Base-by-base conservation (phyloP, 805 yeast species). In the Candida succiphila region DNA sequence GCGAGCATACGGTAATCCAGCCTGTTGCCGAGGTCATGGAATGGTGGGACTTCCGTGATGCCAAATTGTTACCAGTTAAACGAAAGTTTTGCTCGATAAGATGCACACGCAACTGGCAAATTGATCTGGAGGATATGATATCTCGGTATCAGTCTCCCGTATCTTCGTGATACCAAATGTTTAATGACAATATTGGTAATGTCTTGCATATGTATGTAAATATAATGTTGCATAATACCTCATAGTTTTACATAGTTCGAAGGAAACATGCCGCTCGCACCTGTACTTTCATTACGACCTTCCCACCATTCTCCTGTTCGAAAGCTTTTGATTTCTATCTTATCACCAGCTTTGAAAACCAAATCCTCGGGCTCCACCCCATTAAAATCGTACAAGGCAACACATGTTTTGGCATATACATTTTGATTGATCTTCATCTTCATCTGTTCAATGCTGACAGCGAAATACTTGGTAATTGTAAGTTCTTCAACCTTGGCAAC, bases 11-110 rank as follows among this genome's bases (percentile, higher is more conserved):
- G n/a, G 58, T 68, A 3, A 66, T 74, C 6, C 76, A 74, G 35
- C 71, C 78, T 2, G 61, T 65, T 12, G 82, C 81, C 0, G 78
- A 75, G 42, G 62, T 68, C 1, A 47, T 67, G 39, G 83, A 76
- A 46, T 76, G 82, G 82, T 76, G 84, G 83, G 77, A 76, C 43
- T 60, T 74, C 30, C 59, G 68, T 32, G 65, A 60, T 25, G 67
- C 75, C 36, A 59, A 53, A 25, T 48, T 60, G 24, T 52, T 75
- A 4, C 82, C 84, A 0, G 59, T 76, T 19, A 65, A 68, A 43
- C 54, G 71, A 26, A 66, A 66, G 38, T 76, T 76, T 41, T 76
- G 83, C 13, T n/a, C 26, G 12, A 14, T 4, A 7, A 15, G 13
- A n/a, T 30, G 32, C 15, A 14, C 20, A 6, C 13, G 12, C 3